Evolutionary conservation across 345 rosid genomes (phyloP), one percentile per base, ranked within the genome.

Genomic region (Linum tenue): DNA sequence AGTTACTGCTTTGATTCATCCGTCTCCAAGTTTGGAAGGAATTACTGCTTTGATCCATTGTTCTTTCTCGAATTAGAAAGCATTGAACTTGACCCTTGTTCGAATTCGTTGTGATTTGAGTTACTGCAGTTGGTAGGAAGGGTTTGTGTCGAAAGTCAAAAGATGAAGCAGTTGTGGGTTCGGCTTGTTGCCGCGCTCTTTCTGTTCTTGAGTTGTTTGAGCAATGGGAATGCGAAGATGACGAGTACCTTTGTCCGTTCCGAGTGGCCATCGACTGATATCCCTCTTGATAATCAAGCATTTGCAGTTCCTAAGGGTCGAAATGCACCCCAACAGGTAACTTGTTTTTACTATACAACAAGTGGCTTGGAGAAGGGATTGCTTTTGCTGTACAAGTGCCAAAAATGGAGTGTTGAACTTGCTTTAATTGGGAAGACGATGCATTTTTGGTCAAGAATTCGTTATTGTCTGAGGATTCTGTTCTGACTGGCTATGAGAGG

Each of bases 251-350:
- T 88, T 17, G 37, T 85, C 65, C 78, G 97, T 59, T 80, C 86
- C 1, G 91, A 85, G 80, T 94, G 89, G 88, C 99, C 99, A 1
- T 83, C 99, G 3, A 53, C 70, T 63, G 99, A 94, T 69, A 86
- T 94, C 48, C 96, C 96, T 67, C 81, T 94, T 31, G 84, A 84
- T 41, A 76, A 86, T 72, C 79, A 84, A 68, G 95, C 66, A 6
- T 94, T 88, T 67, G 83, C 77, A 5, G 82, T 77, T 70, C 97
- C 99, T 36, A 62, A 83, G 59, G 99, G 99, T 1, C 71, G 82
- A 67, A 94, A 90, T 76, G 84, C 97, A 42, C 97, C 99, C 2
- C 96, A 90, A 73, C 99, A 94, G 74, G 99, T 80, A 59, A 75
- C 83, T 39, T 8, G 1, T 60, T 8, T 44, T 16, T 59, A 3